A percentile compares a stretch with the other conserved stretches of the same genome.
phyloP scores from a whole-genome alignment of 2,329 filamentous ascomycete genomes.

The Phyllosticta capitalensis region DNA sequence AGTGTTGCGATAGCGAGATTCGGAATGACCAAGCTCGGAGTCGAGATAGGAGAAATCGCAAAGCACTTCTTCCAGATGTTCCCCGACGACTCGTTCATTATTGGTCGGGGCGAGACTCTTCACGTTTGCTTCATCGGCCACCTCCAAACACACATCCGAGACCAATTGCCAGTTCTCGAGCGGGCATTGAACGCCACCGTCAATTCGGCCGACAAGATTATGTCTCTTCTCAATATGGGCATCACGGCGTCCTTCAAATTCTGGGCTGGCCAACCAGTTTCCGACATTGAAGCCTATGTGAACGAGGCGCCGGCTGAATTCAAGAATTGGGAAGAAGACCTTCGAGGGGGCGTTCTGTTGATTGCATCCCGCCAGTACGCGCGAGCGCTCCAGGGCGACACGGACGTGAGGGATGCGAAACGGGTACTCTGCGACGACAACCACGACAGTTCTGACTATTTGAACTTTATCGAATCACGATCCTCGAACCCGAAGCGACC shows the following conservation, averaged over 20 bases:
- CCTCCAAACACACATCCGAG: conserved; percentile 51
- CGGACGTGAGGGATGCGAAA: conserved; percentile 40
- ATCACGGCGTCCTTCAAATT: conserved; percentile 57
- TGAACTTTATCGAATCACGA: conserved; percentile 41
- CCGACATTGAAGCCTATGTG: conserved; percentile 61
- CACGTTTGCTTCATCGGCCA: conserved; percentile 64
- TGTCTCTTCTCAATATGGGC: conserved; percentile 63
- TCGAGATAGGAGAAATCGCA: conserved; percentile 54
- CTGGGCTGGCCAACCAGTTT: conserved; percentile 58
- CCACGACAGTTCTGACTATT: conserved; percentile 49
- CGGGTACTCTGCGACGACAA: conserved; percentile 59
- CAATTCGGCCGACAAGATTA: conserved; percentile 58
- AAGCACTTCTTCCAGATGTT: conserved; percentile 56
- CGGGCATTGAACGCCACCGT: conserved; percentile 57
- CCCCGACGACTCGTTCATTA: conserved; percentile 52
- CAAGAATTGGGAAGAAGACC: conserved; percentile 60
- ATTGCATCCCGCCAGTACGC: conserved; percentile 56
- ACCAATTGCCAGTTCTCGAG: conserved; percentile 52
- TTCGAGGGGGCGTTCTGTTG: conserved; percentile 61
- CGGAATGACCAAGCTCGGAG: conserved; percentile 58
- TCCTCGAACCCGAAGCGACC: conserved; percentile 53
- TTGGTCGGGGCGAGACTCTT: conserved; percentile 59
- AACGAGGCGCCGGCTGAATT: conserved; percentile 66
- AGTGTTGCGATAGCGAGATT: conserved; percentile 61
- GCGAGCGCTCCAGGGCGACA: conserved; percentile 68